These are phyloP conservation scores for Backusella tarrabulga DNA, from an alignment of 192 early-diverging fungal genomes.

Conservation along the genomic window DNA sequence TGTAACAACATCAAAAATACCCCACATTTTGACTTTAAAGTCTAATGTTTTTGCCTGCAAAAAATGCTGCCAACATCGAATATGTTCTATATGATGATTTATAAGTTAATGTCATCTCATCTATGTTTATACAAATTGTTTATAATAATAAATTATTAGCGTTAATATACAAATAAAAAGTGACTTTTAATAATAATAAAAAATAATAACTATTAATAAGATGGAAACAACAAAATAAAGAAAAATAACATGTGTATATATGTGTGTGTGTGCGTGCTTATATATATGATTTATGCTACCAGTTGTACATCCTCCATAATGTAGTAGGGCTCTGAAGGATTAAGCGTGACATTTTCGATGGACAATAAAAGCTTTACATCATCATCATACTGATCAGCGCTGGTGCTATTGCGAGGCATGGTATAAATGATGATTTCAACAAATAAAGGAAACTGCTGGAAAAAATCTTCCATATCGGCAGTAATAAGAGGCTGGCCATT, in stretches of 20 bases:
- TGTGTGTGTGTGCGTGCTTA: too few species aligned
- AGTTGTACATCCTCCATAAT: constrained; percentile 22
- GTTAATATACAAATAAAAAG: neutral
- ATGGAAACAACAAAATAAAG: neutral
- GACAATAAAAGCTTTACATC: constrained; percentile 16
- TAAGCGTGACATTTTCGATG: constrained; percentile 28
- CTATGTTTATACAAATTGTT: neutral
- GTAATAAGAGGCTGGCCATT: constrained; percentile 26
- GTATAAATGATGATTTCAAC: constrained; percentile 34
- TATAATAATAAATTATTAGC: neutral
- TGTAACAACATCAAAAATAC: neutral
- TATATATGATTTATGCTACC: neutral
- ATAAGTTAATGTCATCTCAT: too few species aligned
- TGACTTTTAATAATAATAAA: neutral
- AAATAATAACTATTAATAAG: neutral
- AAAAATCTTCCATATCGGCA: constrained; percentile 35
- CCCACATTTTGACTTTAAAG: neutral
- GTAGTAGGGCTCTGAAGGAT: constrained; percentile 22
- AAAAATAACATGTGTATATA: neutral
- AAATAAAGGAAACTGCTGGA: constrained; percentile 43
- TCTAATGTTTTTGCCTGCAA: neutral
- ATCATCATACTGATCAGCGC: neutral
- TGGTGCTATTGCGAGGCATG: constrained; percentile 11
- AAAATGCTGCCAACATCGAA: too few species aligned
- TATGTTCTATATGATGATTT: too few species aligned